These are phyloP conservation scores for Syncephalastrum contaminatum DNA, from an alignment of 371 early-diverging fungal species.

Conservation along the genomic window DNA sequence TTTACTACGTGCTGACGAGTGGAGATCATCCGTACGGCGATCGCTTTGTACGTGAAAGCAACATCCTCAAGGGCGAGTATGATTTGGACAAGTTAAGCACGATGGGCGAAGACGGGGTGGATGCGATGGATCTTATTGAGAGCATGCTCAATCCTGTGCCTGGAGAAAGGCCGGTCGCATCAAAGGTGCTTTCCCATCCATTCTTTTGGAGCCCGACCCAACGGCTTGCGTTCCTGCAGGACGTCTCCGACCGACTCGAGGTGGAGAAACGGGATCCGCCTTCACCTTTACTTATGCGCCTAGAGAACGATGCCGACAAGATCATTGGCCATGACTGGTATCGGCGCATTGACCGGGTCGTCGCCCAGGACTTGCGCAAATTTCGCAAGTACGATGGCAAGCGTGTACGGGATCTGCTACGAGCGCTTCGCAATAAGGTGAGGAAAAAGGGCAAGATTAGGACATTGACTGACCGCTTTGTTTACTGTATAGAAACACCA, in stretches of 20 bases:
- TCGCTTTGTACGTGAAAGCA: conserved; percentile 81
- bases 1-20: conserved; percentile 84
- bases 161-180: conserved; percentile 68
- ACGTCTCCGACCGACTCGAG: conserved; percentile 93
- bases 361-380: conserved; percentile 83
- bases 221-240: conserved; percentile 87
- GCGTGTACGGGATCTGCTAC: conserved; percentile 82
- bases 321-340: conserved; percentile 83
- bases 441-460: not conserved
- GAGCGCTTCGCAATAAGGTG: conserved; percentile 93
- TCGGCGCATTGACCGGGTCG: conserved; percentile 71
- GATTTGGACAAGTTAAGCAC: conserved; percentile 69
- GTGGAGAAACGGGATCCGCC: conserved; percentile 77
- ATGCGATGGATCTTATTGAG: conserved; percentile 87
- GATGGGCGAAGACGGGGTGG: conserved; percentile 69
- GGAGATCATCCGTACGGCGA: conserved; percentile 97
- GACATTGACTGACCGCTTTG: not conserved
- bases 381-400: conserved; percentile 91
- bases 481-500: conserved; percentile 77
- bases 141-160: conserved; percentile 86
- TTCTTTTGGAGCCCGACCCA: conserved; percentile 91
- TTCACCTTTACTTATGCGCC: conserved; percentile 58
- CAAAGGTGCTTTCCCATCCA: conserved; percentile 81
- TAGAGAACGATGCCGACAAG: conserved; percentile 63
- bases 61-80: conserved; percentile 76